Percentiles rank a stretch among this genome's conserved stretches.
Conservation (phyloP, 1,284 basidiomycete species). For the Quambalaria eucalypti region DNA sequence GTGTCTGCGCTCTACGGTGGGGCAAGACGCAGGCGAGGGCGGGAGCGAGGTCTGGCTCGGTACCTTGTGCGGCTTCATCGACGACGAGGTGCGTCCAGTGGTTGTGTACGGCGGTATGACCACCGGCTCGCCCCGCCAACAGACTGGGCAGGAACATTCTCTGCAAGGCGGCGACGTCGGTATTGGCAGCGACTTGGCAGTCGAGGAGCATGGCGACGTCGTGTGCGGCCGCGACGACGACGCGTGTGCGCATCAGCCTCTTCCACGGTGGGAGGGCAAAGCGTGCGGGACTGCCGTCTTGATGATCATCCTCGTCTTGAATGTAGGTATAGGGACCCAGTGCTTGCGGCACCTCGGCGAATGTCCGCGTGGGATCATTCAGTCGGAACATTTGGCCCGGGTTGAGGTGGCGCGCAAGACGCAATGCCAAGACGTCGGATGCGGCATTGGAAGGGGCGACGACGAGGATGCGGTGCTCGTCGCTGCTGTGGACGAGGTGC, state of each 20-base stretch:
- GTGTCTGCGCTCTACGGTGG: constrained; percentile 6
- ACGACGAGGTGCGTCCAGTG: constrained; percentile 49
- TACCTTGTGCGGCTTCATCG: constrained; percentile 49
- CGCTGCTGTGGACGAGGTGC: constrained; percentile 40
- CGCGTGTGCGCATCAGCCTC: constrained; percentile 37
- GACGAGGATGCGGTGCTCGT: constrained; percentile 41
- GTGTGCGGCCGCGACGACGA: constrained; percentile 44
- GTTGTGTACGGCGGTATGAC: constrained; percentile 1
- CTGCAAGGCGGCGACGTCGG: constrained; percentile 36
- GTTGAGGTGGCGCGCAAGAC: constrained; percentile 28
- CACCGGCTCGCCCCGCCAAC: constrained; percentile 12
- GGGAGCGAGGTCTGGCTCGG: constrained; percentile 45
- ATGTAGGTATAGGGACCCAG: constrained; percentile 7
- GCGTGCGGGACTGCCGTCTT: background rate
- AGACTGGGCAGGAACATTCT: constrained; percentile 8
- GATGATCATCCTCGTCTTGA: background rate
- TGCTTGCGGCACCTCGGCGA: constrained; percentile 45
- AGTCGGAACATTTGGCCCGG: constrained; percentile 37
- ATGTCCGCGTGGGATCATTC: constrained; percentile 45
- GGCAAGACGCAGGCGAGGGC: constrained; percentile 44
- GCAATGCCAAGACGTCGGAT: constrained; percentile 48
- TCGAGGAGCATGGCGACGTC: constrained; percentile 45
- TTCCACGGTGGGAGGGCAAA: constrained; percentile 10
- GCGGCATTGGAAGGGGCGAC: constrained; percentile 48
- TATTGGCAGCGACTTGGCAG: constrained; percentile 38